Base-by-base conservation (phyloP, 1,284 basidiomycete genomes). In the Marasmius fiardii region DNA sequence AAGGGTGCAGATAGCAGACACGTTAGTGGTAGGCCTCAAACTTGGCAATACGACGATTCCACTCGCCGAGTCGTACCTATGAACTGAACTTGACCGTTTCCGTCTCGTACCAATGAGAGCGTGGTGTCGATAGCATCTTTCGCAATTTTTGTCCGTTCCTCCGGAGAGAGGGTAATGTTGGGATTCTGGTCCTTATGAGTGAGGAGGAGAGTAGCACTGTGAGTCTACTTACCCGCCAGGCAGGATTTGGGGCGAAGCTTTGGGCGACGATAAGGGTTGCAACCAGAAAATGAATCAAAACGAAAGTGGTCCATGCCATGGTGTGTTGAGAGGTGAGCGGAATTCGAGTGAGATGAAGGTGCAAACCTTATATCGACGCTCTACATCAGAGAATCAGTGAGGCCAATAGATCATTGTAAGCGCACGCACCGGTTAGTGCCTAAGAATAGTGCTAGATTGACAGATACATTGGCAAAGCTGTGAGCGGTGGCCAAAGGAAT, bases 71-170 rank as follows among this genome's bases (percentile, higher is more conserved):
- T 31, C 47, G 14, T 20, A 49, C 47, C 47, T 14, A 33, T 26
- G 7, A 49, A 7, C 16, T 49, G 7, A 6, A 49, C 12, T 18
- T 49, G 47, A 10, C 47, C 47, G 14, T 12, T 33, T 1, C 4
- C 47, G 16, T 33, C 18, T 4, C 4, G 8, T 12, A 49, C 33
- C 28, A 26, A 8, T 3, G 47, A 49, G 39, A 57, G 39, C 10
- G 53, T 50, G 16, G 44, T 50, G 21, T 54, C 50, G 11, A 60
- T 23, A 1, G 41, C 58, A 4, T 51, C 51, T 34, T 31, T 51
- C 16, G 58, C 58, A 47, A 53, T 37, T 23, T 26, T n/a, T 35
- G 53, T 51, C 11, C 56, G 43, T 31, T 57, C 53, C 11, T 21
- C 31, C 4, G 44, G 23, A n/a, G 53, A 52, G 2, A 14, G 52